Conservation (phyloP, 1,139 yeast genomes). For the Debaryomycetaceae sp. region DNA sequence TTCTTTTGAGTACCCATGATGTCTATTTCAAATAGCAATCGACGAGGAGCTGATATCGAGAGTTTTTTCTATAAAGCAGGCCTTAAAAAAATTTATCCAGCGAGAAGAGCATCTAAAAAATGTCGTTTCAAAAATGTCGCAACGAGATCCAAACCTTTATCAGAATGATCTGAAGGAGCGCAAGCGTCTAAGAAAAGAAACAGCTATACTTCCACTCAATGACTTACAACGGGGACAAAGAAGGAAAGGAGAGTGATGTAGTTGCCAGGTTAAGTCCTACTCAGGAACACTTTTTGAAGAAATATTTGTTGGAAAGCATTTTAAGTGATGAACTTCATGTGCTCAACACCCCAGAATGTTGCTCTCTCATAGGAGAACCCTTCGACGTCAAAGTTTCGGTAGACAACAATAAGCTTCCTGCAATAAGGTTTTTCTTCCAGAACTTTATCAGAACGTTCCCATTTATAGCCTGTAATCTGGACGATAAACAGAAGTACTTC, state of each 20-base stretch:
- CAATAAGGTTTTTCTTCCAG: conserved; percentile 61
- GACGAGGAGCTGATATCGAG: background rate
- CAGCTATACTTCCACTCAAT: background rate
- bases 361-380: conserved; percentile 71
- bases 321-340: conserved; percentile 58
- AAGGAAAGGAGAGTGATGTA: background rate
- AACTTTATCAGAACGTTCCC: conserved; percentile 70
- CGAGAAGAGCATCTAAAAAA: background rate
- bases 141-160: no score
- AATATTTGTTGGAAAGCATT: conserved; percentile 65
- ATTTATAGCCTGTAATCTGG: conserved; percentile 49
- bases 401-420: conserved; percentile 48
- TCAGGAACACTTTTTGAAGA: conserved; percentile 82
- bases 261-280: conserved; percentile 37
- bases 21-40: background rate
- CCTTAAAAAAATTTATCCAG: background rate
- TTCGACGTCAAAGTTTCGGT: conserved; percentile 31
- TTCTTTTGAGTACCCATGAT: conserved; percentile 91
- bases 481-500: conserved; percentile 51
- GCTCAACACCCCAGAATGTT: conserved; percentile 56
- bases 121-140: background rate
- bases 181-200: no score
- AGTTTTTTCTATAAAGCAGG: no score
- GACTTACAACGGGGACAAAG: background rate
- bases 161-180: background rate